phyloP scores from a whole-genome alignment of 2,329 filamentous ascomycete genomes.

The Zymoseptoria brevis region DNA sequence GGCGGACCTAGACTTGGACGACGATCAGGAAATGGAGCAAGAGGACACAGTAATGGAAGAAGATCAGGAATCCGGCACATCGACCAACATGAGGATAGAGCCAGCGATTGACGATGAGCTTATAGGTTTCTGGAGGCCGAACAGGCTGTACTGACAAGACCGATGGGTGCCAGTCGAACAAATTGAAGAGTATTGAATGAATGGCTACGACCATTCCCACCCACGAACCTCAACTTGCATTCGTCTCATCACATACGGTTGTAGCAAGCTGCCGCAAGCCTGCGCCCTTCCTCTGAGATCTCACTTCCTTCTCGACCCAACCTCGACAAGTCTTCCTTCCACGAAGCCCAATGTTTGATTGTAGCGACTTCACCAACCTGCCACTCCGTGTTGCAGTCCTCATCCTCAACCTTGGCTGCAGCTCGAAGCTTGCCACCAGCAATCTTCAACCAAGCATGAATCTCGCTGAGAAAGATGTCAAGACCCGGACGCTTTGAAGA shows the following conservation, averaged over 20 bases:
- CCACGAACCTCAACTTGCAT: background rate
- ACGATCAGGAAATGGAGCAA: background rate
- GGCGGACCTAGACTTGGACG: background rate
- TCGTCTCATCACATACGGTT: background rate
- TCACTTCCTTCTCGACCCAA: background rate
- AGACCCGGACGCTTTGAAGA: background rate
- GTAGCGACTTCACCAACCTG: background rate
- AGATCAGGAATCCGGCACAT: background rate
- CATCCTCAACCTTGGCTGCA: background rate
- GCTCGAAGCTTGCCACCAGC: background rate
- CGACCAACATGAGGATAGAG: background rate
- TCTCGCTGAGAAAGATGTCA: background rate
- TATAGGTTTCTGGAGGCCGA: constrained; percentile 38
- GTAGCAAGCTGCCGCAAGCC: background rate
- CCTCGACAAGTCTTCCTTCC: background rate
- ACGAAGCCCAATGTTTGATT: background rate
- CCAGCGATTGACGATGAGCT: constrained; percentile 12
- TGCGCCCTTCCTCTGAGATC: background rate
- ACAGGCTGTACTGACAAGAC: constrained; percentile 36
- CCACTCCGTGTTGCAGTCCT: background rate
- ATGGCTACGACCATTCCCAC: too few species aligned
- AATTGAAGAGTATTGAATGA: too few species aligned
- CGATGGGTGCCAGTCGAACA: background rate
- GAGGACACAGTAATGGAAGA: too few species aligned
- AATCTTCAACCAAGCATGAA: background rate